Percentiles rank a stretch among this genome's conserved stretches.
Evolutionary conservation across 768 basidiomycete species (phyloP).

Genomic region (Pleurotus giganteus): DNA sequence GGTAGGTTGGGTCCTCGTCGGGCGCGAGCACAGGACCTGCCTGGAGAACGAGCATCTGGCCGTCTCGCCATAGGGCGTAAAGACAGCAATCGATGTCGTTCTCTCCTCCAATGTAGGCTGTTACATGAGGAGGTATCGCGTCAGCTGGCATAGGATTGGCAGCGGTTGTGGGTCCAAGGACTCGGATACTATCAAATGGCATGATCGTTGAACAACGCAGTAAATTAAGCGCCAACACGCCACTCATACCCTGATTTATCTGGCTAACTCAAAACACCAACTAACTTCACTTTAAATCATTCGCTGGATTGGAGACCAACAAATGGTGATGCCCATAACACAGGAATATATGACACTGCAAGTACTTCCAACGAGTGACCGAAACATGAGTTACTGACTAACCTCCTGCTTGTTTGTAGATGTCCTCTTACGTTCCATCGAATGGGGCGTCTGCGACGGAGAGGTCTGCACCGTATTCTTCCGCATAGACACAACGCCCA

Average conservation of each 20-base stretch:
- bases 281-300: not conserved
- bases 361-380: not conserved
- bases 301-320: not conserved
- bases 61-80: slow-evolving; percentile 13
- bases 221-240: slow-evolving; percentile 5
- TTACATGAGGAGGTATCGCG: slow-evolving; percentile 16
- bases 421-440: not conserved
- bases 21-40: slow-evolving; percentile 9
- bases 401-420: not conserved
- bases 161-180: slow-evolving; percentile 7
- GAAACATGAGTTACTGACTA: not conserved
- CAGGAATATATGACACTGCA: not conserved
- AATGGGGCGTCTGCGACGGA: not conserved
- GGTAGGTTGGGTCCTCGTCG: not conserved
- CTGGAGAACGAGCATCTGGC: slow-evolving; percentile 16
- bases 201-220: slow-evolving; percentile 2
- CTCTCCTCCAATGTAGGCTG: slow-evolving; percentile 15
- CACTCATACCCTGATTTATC: not conserved
- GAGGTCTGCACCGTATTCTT: not conserved
- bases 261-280: not conserved
- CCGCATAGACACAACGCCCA: not conserved
- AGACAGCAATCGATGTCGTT: slow-evolving; percentile 5
- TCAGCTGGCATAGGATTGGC: slow-evolving; percentile 5
- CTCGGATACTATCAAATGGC: not conserved
- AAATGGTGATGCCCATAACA: not conserved